These are phyloP conservation scores for Boletus rex-veris DNA, from an alignment of 768 basidiomycete species.

Conservation along the genomic window DNA sequence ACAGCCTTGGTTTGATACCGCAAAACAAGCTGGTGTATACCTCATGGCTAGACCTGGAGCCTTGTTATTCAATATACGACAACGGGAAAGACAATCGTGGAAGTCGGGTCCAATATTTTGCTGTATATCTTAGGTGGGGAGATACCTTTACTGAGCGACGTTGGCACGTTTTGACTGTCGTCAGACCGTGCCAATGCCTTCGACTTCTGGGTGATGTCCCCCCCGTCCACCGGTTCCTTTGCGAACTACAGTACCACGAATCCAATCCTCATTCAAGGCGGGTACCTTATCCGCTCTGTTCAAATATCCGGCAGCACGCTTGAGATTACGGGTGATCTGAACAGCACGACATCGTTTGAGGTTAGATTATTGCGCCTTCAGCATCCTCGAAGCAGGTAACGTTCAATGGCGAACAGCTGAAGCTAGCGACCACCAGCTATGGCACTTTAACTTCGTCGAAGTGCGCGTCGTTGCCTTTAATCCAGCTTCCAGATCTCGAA, in stretches of 20 bases:
- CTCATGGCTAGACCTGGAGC: conserved; percentile 28
- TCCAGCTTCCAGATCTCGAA: conserved; percentile 21
- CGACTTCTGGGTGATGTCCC: conserved; percentile 49
- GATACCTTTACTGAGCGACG: not conserved
- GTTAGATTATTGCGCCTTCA: conserved; percentile 46
- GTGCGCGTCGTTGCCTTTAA: conserved; percentile 6
- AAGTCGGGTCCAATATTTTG: conserved; percentile 38
- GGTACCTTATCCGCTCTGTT: conserved; percentile 44
- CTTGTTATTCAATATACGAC: conserved; percentile 46
- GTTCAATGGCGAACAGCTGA: conserved; percentile 40
- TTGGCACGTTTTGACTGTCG: not conserved
- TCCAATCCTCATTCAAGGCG: conserved; percentile 47
- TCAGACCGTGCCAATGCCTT: conserved; percentile 48
- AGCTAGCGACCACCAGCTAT: conserved; percentile 37
- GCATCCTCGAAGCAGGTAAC: conserved; percentile 38
- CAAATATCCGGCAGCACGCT: conserved; percentile 36
- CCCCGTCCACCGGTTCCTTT: conserved; percentile 35
- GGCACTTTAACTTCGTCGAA: conserved; percentile 36
- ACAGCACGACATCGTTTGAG: conserved; percentile 42
- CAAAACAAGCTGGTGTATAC: conserved; percentile 27
- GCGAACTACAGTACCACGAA: conserved; percentile 36
- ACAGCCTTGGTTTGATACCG: conserved; percentile 29
- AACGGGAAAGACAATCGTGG: conserved; percentile 44
- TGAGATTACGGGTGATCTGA: conserved; percentile 43
- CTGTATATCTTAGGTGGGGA: conserved; percentile 43